Evolutionary conservation across 2,329 filamentous ascomycete species (phyloP), one percentile per base, ranked within the genome.

Genomic region (Eutypella sp.): DNA sequence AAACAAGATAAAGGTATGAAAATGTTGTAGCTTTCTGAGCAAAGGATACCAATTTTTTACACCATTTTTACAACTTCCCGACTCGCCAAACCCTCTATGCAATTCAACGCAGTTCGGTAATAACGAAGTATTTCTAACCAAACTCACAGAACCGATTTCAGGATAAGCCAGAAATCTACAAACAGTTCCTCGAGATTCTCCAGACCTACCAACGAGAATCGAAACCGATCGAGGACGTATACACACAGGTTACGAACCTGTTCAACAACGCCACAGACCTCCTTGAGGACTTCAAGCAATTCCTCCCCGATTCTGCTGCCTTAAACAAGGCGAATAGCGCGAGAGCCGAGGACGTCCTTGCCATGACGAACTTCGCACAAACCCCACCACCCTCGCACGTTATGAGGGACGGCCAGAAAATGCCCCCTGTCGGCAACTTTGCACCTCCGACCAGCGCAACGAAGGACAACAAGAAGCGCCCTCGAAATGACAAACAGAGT

Each of bases 161-260:
- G 58, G 85, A 91, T 60, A 91, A 95, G 54, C 93, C 93, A 6
- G 93, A 99, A 65, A 97, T 99, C 51, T 99, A 99, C 73, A 99
- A 99, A 67, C 92, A 99, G 63, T 99, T 99, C 62, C 78, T 99
- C 24, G 93, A 99, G 65, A 99, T 99, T 41, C 73, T 99, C 39
- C 93, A 99, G 68, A 99, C 93, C 2, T 99, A 99, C 60, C 93
- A 99, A 67, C 82, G 93, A 47, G 93, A 99, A 66, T 95, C 93
- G 44, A 97, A 97, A 63, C 95, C 93, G 0, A 99, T 99, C 31
- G 91, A 96, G 65, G 93, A 99, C 67, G 93, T 99, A 3, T 99
- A 99, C 65, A 87, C 89, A 1, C 93, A 99, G 67, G 93, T 99
- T 20, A 99, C 95, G 1, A 87, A 86, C 25, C 74, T 99, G 1